Base-by-base conservation (phyloP, 371 early-diverging fungal genomes). In the Mycotypha africana region DNA sequence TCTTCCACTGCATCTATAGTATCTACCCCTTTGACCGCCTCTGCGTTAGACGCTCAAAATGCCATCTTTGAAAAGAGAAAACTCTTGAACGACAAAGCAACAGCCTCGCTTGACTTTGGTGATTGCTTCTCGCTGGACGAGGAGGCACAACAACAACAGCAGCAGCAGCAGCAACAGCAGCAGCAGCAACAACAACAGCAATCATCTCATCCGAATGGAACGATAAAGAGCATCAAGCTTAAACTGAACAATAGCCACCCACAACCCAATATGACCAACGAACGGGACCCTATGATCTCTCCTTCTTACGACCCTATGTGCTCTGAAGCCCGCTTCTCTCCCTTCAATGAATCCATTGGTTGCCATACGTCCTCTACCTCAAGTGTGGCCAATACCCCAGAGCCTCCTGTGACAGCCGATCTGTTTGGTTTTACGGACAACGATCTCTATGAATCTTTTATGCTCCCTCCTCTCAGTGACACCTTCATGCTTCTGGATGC, bases 121-220 rank as follows among this genome's bases (percentile, higher is more conserved):
- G 65, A 67, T 45, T 71, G 71, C 39, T 66, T 70, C 58, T 71
- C 67, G 56, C 62, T 67, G 60, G 62, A 54, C 53, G 71, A 66
- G 30, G 65, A 66, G 43, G 50, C 37, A 33, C n/a, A n/a, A n/a
- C n/a, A n/a, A n/a, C n/a, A n/a, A n/a, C n/a, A n/a, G n/a, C n/a
- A n/a, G n/a, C n/a, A n/a, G n/a, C 38, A n/a, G n/a, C n/a, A n/a
- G n/a, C n/a, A n/a, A n/a, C n/a, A n/a, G n/a, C n/a, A n/a, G n/a
- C n/a, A n/a, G n/a, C n/a, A n/a, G n/a, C n/a, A n/a, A n/a, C n/a
- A n/a, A n/a, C n/a, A n/a, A n/a, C n/a, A n/a, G n/a, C n/a, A n/a
- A n/a, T 28, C 28, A 8, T 28, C 28, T 8, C 5, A 11, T 28
- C 5, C 5, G 11, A 28, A 28, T 28, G 11, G 28, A 8, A 11